Base-by-base conservation (phyloP, 1,284 basidiomycete species). In the Exobasidium rhododendri region DNA sequence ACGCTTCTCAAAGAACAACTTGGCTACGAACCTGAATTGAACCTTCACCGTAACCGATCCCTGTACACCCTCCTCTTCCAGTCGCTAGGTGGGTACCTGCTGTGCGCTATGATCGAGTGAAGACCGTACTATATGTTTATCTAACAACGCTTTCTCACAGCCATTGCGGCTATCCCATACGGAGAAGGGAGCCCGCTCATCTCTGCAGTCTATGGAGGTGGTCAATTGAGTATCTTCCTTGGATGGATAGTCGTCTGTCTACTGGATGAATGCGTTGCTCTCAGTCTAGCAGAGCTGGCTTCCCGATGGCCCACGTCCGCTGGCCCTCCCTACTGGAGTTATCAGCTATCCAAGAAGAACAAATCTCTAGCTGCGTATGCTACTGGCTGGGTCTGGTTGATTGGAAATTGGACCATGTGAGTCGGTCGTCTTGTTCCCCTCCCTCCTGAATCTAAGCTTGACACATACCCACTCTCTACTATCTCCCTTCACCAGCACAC, bases 81-180 rank as follows among this genome's bases (percentile, higher is more conserved):
- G 49, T 24, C n/a, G n/a, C 32, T 62, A 22, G 35, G 35, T 40
- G 35, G 17, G 35, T 40, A n/a, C n/a, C n/a, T n/a, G n/a, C n/a
- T n/a, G n/a, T n/a, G n/a, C n/a, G n/a, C n/a, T n/a, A n/a, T n/a
- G n/a, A n/a, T n/a, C n/a, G n/a, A n/a, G n/a, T n/a, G n/a, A n/a
- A n/a, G n/a, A n/a, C n/a, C n/a, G n/a, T n/a, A n/a, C n/a, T n/a
- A n/a, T n/a, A n/a, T 40, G 35, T 10, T 40, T 17, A 7, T 17
- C 35, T 17, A 40, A 40, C 35, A 40, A 10, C 17, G 7, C 35
- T 40, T 40, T 17, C 35, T 10, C 7, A 40, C 35, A 40, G 57
- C 61, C 13, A 59, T 59, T 55, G 61, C 61, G n/a, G 61, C 61
- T n/a, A 62, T 62, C 26, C 60, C 60, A 7, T 63, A 63, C 32